Base-by-base conservation (phyloP, 1,284 basidiomycete species). In the Cryptococcus sp. region DNA sequence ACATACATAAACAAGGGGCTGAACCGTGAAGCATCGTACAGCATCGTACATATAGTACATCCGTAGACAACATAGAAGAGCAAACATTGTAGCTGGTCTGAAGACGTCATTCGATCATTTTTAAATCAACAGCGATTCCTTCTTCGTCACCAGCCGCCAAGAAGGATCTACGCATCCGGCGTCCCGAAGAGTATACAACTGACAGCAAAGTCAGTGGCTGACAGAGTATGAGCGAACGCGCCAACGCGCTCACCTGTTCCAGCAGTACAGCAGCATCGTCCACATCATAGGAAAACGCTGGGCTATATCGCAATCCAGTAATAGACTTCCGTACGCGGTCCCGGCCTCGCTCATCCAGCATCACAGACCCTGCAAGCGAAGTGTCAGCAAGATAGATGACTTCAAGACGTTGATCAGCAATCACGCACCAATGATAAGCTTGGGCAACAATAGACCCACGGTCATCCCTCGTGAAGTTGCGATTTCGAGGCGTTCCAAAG, bases 361-460 rank as follows among this genome's bases (percentile, higher is more conserved):
- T 56, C 50, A 65, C 53, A 5, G 60, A 59, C 22, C 60, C 63
- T 62, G 51, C 15, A 10, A 17, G 1, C 8, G 40, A n/a, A 17
- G 30, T 27, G 35, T n/a, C 42, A n/a, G 20, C 27, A n/a, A 10
- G 8, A 35, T 35, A 2, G 8, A 35, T 10, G 30, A 8, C 8
- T 4, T 35, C 13, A 8, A 10, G 13, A 13, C 30, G 30, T 35
- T 35, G 30, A 11, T 17, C 16, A 7, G 19, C 11, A 5, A 4
- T 2, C 5, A 58, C 55, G 46, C 45, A 63, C 62, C 58, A 16
- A 52, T 39, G 8, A 65, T 60, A 22, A 65, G 43, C 16, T 54
- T 61, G 16, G 63, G 60, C 8, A 62, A 20, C n/a, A 65, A 42
- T 6, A 62, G 42, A 8, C 54, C 61, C n/a, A 65, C 53, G 19